phyloP scores from a whole-genome alignment of 257 asterid genomes.

The Thymus mandschuricus region DNA sequence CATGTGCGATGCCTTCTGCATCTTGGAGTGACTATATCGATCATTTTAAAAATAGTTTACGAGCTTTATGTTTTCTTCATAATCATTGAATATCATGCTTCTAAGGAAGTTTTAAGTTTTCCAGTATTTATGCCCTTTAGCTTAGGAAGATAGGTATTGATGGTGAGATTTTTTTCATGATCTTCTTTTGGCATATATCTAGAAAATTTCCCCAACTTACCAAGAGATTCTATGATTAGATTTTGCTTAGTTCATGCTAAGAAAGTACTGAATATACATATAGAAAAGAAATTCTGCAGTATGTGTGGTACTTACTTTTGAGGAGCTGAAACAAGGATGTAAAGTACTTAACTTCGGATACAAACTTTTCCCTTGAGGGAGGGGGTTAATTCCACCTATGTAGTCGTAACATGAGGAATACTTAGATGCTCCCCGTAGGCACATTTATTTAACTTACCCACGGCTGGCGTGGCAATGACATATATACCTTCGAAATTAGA shows the following conservation, averaged over 20 bases:
- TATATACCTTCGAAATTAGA: too few relatives aligned
- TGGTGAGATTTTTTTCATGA: conserved; percentile 13
- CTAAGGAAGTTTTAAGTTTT: conserved; percentile 5
- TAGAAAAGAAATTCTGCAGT: background rate
- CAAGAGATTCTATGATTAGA: background rate
- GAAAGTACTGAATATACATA: background rate
- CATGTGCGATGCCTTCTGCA: conserved; percentile 13
- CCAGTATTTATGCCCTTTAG: background rate
- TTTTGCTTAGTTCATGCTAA: conserved; percentile 2
- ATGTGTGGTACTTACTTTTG: background rate
- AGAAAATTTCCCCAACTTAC: background rate
- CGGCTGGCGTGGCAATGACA: too few relatives aligned
- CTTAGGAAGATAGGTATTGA: background rate
- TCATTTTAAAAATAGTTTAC: background rate
- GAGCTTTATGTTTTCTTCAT: conserved; percentile 1
- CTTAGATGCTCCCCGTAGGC: too few relatives aligned
- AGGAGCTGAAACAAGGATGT: conserved; percentile 7
- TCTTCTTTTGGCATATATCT: conserved; percentile 6
- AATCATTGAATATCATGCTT: conserved; percentile 19
- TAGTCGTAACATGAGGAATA: background rate
- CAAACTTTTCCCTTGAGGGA: background rate
- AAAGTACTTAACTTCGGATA: too few relatives aligned
- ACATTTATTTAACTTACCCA: too few relatives aligned
- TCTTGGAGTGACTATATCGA: background rate
- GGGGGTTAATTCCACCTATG: background rate